Conservation (phyloP, 345 rosid species). For the Laguncularia racemosa region DNA sequence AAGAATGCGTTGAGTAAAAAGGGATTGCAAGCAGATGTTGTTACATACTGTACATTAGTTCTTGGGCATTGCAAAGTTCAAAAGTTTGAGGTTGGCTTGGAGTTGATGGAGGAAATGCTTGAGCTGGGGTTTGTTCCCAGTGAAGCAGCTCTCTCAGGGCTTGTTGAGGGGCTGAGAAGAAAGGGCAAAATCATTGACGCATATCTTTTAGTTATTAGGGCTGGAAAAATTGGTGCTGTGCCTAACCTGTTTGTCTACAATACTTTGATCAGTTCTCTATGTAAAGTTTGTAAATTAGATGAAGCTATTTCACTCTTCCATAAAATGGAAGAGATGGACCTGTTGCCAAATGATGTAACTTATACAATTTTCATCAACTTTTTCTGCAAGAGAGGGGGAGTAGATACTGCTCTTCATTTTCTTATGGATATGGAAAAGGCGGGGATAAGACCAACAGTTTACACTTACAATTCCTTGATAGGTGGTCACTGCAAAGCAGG, state of each 20-base stretch:
- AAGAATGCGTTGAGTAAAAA: conserved; percentile 41
- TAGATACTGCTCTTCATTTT: conserved; percentile 45
- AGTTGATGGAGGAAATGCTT: conserved; percentile 66
- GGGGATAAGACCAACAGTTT: conserved; percentile 45
- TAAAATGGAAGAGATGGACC: conserved; percentile 40
- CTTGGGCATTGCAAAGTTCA: conserved; percentile 66
- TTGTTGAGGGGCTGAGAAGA: conserved; percentile 70
- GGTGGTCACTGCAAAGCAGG: conserved; percentile 70
- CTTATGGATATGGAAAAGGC: conserved; percentile 44
- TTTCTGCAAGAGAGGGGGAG: conserved; percentile 64
- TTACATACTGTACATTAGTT: conserved; percentile 68
- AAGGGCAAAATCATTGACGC: conserved; percentile 50
- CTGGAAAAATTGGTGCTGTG: conserved; percentile 30
- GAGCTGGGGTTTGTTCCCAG: conserved; percentile 48
- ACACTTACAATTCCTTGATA: conserved; percentile 80
- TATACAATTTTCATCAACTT: conserved; percentile 72
- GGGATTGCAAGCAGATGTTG: conserved; percentile 44
- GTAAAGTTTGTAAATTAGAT: conserved; percentile 46
- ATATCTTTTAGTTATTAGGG: conserved; percentile 43
- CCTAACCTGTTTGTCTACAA: conserved; percentile 74
- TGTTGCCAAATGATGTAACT: conserved; percentile 52
- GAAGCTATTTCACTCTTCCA: conserved; percentile 62
- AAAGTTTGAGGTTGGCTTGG: conserved; percentile 42
- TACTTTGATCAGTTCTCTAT: conserved; percentile 63
- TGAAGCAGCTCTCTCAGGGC: conserved; percentile 56